Percentiles rank a stretch among this genome's conserved stretches.
These are phyloP conservation scores for Pseudogymnoascus verrucosus DNA, from an alignment of 2,329 filamentous ascomycete species.

Conservation along the genomic window DNA sequence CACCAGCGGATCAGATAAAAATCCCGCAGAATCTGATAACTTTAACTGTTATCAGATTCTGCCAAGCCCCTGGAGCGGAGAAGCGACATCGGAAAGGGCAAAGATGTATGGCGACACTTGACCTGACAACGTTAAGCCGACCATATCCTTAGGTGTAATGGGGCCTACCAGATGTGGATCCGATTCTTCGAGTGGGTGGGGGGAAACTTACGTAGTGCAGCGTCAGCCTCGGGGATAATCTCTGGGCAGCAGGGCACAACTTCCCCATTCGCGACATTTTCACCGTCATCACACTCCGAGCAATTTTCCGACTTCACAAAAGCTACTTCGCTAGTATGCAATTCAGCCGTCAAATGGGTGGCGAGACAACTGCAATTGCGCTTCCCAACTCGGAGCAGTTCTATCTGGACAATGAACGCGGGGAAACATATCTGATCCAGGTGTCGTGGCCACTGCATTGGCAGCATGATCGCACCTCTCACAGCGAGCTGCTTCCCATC, in stretches of 20 bases:
- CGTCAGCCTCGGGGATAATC: not conserved
- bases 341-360: not conserved
- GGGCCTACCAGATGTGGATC: not conserved
- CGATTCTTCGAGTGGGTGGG: not conserved
- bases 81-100: not conserved
- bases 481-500: constrained; percentile 34
- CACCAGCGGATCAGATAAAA: not conserved
- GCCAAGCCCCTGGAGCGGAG: not conserved
- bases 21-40: constrained; percentile 8
- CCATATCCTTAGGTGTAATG: not conserved
- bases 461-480: constrained; percentile 11
- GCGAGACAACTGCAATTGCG: not conserved
- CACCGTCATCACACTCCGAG: not conserved
- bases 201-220: not conserved
- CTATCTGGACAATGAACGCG: constrained; percentile 26
- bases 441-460: constrained; percentile 31
- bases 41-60: not conserved
- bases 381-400: constrained; percentile 7
- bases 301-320: not conserved
- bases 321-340: not conserved
- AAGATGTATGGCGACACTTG: not conserved
- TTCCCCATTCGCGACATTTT: not conserved
- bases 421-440: constrained; percentile 33
- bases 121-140: not conserved
- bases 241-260: not conserved